Conservation (phyloP, 2,329 filamentous ascomycete species). For the Purpureocillium takamizusanense region DNA sequence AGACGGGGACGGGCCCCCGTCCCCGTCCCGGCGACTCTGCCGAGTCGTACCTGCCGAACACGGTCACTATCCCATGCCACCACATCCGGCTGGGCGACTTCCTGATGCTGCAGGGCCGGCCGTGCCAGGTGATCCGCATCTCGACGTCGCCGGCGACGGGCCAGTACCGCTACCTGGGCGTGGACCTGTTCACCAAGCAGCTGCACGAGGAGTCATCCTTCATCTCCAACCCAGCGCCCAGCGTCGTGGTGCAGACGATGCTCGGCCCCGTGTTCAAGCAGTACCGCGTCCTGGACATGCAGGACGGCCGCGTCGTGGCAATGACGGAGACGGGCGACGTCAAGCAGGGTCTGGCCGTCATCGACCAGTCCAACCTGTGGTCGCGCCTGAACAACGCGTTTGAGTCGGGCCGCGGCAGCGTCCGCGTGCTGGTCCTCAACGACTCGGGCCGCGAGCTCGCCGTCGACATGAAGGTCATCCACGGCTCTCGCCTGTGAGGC, state of each 20-base stretch:
- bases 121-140: conserved; percentile 99
- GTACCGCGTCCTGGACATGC: conserved; percentile 97
- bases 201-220: conserved; percentile 98
- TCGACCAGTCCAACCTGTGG: conserved; percentile 90
- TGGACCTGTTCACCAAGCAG: conserved; percentile 99
- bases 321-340: conserved; percentile 99
- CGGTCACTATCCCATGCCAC: conserved; percentile 97
- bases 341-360: conserved; percentile 88
- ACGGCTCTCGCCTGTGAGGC: conserved; percentile 58
- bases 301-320: conserved; percentile 78
- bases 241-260: conserved; percentile 98
- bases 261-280: conserved; percentile 99
- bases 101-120: conserved; percentile 95
- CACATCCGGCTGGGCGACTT: conserved; percentile 99
- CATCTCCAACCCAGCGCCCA: conserved; percentile 92
- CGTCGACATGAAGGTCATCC: conserved; percentile 98
- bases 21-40: conserved; percentile 17
- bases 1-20: conserved; percentile 17
- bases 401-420: conserved; percentile 82
- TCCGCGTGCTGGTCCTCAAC: conserved; percentile 91
- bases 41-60: conserved; percentile 53
- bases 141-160: conserved; percentile 95
- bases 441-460: conserved; percentile 89
- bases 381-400: conserved; percentile 74
- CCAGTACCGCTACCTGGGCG: conserved; percentile 99